Evolutionary conservation across 345 rosid genomes (phyloP).

Genomic region (Salix purpurea): DNA sequence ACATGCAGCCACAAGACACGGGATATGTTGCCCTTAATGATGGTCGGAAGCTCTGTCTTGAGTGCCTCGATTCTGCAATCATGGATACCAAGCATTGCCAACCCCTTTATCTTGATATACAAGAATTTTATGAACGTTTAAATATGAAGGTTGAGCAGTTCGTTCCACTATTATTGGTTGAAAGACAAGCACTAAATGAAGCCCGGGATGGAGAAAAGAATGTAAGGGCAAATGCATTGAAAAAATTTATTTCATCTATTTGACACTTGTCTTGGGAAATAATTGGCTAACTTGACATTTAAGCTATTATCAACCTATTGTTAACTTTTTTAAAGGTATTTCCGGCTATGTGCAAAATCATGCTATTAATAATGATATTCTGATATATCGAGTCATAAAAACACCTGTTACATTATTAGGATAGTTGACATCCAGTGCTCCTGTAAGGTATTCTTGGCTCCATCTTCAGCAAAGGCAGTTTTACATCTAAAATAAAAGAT

Average conservation of each 20-base stretch:
- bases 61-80: constrained; percentile 32
- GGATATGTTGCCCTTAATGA: constrained; percentile 28
- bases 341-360: neutral
- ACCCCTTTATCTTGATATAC: constrained; percentile 32
- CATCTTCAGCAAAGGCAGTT: neutral
- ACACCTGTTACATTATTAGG: neutral
- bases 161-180: constrained; percentile 31
- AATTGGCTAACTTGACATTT: neutral
- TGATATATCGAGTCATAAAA: neutral
- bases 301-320: neutral
- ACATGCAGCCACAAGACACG: constrained; percentile 24
- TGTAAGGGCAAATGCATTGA: constrained; percentile 40
- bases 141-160: constrained; percentile 34
- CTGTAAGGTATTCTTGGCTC: neutral
- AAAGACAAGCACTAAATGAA: constrained; percentile 36
- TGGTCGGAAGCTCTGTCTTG: constrained; percentile 38
- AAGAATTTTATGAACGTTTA: constrained; percentile 23
- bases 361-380: neutral
- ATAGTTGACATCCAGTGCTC: neutral
- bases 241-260: neutral
- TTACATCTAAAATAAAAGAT: neutral
- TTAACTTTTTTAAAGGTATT: neutral
- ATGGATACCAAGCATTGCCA: constrained; percentile 30
- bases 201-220: constrained; percentile 62
- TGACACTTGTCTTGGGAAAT: neutral